These are phyloP conservation scores for Parafenestella ontariensis DNA, from an alignment of 2,329 filamentous ascomycete species.

Conservation along the genomic window DNA sequence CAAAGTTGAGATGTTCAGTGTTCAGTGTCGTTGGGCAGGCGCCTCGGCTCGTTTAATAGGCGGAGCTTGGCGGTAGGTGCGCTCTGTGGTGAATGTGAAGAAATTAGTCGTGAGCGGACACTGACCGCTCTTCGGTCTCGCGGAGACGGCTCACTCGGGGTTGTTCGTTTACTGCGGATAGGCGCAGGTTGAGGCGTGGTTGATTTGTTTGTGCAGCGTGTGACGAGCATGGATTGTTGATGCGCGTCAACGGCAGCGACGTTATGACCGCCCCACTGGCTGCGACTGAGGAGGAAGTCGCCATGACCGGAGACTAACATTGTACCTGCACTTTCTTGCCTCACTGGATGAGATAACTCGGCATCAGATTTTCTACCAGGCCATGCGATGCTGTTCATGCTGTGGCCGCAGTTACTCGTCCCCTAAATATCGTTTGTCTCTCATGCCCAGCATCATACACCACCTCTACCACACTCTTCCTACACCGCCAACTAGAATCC, in stretches of 20 bases:
- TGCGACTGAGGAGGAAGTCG: slow-evolving; percentile 4
- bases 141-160: not conserved
- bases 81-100: slow-evolving; percentile 9
- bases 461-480: slow-evolving; percentile 52
- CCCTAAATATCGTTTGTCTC: slow-evolving; percentile 40
- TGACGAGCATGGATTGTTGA: slow-evolving; percentile 3
- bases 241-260: slow-evolving; percentile 9
- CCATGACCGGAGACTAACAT: not conserved
- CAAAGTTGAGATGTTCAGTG: not conserved
- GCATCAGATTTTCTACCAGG: too few relatives aligned
- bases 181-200: not conserved
- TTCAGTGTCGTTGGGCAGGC: not conserved
- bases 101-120: slow-evolving; percentile 10
- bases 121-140: not conserved
- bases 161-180: not conserved
- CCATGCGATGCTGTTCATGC: not conserved
- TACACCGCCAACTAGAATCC: slow-evolving; percentile 49
- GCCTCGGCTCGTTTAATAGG: slow-evolving; percentile 4
- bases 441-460: slow-evolving; percentile 53
- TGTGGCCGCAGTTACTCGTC: slow-evolving; percentile 24
- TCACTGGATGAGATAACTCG: too few relatives aligned
- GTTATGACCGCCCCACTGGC: not conserved
- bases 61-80: slow-evolving; percentile 5
- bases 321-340: not conserved
- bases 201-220: slow-evolving; percentile 5